phyloP scores from a whole-genome alignment of 371 early-diverging fungal genomes.

The Phascolomyces articulosus region DNA sequence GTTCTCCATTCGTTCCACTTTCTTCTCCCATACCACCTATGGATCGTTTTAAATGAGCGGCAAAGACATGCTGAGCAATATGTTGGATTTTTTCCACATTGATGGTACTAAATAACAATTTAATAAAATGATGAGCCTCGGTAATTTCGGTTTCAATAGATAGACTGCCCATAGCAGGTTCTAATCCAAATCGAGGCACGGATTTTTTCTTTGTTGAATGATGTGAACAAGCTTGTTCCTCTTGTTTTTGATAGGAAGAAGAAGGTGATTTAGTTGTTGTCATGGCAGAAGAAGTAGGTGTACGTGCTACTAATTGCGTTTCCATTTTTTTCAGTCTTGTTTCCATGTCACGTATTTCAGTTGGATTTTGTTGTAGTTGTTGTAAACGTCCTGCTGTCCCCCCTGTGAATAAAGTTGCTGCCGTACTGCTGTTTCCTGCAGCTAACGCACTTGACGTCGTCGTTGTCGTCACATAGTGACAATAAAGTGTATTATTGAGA shows the following conservation, averaged over 20 bases:
- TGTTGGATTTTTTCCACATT: constrained; percentile 12
- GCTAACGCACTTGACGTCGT: too few relatives aligned
- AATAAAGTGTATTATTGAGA: neutral
- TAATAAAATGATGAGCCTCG: constrained; percentile 26
- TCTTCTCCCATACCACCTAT: too few relatives aligned
- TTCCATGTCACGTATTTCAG: constrained; percentile 11
- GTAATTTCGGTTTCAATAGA: constrained; percentile 18
- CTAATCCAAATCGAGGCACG: constrained; percentile 5
- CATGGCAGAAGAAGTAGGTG: neutral
- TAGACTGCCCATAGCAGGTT: neutral
- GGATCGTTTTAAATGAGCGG: neutral
- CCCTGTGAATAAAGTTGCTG: neutral
- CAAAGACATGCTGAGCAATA: constrained; percentile 8
- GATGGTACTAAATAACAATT: constrained; percentile 17
- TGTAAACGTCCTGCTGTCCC: neutral
- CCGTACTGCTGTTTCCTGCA: too few relatives aligned
- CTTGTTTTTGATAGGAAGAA: neutral
- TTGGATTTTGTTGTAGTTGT: too few relatives aligned
- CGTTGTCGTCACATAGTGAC: constrained; percentile 6
- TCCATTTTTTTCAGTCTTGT: constrained; percentile 12
- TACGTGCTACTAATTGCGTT: neutral
- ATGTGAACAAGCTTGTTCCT: neutral
- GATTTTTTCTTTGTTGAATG: neutral
- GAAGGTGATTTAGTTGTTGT: neutral
- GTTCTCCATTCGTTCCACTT: too few relatives aligned